These are phyloP conservation scores for Trichoderma polysporum DNA, from an alignment of 2,329 filamentous ascomycete genomes.

Conservation along the genomic window DNA sequence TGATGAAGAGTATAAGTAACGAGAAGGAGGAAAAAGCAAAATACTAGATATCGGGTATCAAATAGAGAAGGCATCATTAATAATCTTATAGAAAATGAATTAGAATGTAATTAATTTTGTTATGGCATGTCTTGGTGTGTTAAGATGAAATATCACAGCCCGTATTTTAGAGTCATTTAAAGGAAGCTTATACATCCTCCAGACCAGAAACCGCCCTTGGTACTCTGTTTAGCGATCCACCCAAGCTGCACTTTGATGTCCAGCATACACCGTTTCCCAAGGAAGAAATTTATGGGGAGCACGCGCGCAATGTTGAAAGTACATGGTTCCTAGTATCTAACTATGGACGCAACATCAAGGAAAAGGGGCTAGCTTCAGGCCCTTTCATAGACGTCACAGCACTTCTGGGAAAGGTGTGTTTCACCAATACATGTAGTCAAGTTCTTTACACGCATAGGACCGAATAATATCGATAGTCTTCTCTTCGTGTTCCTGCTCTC, in stretches of 20 bases:
- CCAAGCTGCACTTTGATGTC: neutral
- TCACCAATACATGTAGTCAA: neutral
- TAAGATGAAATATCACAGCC: neutral
- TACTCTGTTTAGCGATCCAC: neutral
- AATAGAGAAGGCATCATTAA: neutral
- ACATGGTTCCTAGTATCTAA: neutral
- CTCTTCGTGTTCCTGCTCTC: conserved; percentile 2
- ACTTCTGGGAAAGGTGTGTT: conserved; percentile 19
- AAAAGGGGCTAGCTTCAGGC: neutral
- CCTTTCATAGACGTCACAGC: conserved; percentile 18
- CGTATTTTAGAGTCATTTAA: neutral
- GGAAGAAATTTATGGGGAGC: neutral
- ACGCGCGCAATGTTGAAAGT: neutral
- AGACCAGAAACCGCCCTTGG: neutral
- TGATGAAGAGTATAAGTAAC: neutral
- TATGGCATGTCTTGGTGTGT: neutral
- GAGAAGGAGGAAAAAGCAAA: conserved; percentile 1
- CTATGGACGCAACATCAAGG: neutral
- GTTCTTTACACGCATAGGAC: conserved; percentile 13
- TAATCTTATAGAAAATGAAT: neutral
- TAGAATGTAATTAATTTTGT: neutral
- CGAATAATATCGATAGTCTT: conserved; percentile 19
- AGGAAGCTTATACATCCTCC: neutral
- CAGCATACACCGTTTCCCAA: neutral
- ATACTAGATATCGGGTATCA: neutral